phyloP scores from a whole-genome alignment of 139 green algal genomes.

The Klebsormidium nitens region DNA sequence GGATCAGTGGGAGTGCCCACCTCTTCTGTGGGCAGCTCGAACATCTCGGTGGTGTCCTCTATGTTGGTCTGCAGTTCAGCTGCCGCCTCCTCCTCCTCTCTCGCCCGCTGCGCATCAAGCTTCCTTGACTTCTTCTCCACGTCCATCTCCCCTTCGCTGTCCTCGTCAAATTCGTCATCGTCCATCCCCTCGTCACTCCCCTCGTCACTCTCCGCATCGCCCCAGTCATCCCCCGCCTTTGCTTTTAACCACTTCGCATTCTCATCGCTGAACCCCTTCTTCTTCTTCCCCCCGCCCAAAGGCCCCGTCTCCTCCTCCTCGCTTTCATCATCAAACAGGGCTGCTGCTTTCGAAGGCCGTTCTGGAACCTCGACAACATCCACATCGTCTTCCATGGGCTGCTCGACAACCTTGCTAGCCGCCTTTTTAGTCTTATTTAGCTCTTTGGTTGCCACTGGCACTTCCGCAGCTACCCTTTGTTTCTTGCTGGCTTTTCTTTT shows the following conservation, averaged over 20 bases:
- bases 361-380: too few species aligned
- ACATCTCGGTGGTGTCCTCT: conserved; percentile 15
- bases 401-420: too few species aligned
- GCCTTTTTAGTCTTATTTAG: too few species aligned
- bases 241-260: conserved; percentile 33
- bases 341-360: too few species aligned
- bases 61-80: conserved; percentile 37
- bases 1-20: conserved; percentile 1
- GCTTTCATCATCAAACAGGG: background rate
- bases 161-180: conserved; percentile 17
- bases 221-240: conserved; percentile 6
- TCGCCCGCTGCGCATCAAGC: conserved; percentile 11
- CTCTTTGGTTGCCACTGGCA: background rate
- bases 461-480: background rate
- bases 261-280: conserved; percentile 24
- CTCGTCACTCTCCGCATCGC: background rate
- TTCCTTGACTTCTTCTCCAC: conserved; percentile 32
- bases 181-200: background rate
- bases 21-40: conserved; percentile 36
- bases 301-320: background rate
- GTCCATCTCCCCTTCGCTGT: conserved; percentile 35
- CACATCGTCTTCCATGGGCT: too few species aligned
- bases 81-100: conserved; percentile 35
- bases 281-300: background rate
- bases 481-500: too few species aligned